Evolutionary conservation across 139 green algal genomes (phyloP), one percentile per base, ranked within the genome.

Genomic region (Chlorella sp.): DNA sequence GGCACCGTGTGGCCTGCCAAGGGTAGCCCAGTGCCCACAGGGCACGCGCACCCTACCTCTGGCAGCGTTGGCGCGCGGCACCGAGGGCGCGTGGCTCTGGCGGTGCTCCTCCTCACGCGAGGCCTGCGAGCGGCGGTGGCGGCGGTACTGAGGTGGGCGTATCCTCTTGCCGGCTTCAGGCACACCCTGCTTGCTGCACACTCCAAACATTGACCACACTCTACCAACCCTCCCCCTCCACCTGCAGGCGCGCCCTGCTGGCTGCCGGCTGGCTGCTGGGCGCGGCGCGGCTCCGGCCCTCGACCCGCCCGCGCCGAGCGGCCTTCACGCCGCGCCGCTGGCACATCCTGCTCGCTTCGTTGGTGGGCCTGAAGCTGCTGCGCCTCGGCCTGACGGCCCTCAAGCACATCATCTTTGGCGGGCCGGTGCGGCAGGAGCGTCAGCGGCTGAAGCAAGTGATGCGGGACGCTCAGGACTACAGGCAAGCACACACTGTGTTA

Each of bases 241-340:
- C 57, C 24, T 24, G 14, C 83, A 87, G 83, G 83, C 83, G 83
- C 3, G 60, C 48, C 1, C 60, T 78, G 37, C 83, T 79, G 19
- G 37, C 83, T 15, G 39, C 84, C 26, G 84, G 84, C 12, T 88
- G 84, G 84, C 42, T 81, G 68, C 28, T 80, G 64, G 84, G 32
- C 3, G 83, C 61, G 15, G 57, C 83, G 3, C 61, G 57, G 42
- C 80, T 53, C 32, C 83, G 39, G 21, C 36, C 28, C 30, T 19
- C 39, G 4, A 28, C 36, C 21, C 61, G 22, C 9, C 16, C n/a
- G 61, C 26, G 36, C 36, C 71, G 30, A 16, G 36, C 26, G 0
- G 42, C n/a, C 42, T 71, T 83, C 48, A n/a, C 42, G 32, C 71
- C 83, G 85, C 85, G 85, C 32, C 85, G 85, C 71, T 89, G 85